A percentile compares a stretch with the other conserved stretches of the same genome.
Conservation (phyloP, 1,139 yeast genomes). For the Debaryomyces subglobosus region DNA sequence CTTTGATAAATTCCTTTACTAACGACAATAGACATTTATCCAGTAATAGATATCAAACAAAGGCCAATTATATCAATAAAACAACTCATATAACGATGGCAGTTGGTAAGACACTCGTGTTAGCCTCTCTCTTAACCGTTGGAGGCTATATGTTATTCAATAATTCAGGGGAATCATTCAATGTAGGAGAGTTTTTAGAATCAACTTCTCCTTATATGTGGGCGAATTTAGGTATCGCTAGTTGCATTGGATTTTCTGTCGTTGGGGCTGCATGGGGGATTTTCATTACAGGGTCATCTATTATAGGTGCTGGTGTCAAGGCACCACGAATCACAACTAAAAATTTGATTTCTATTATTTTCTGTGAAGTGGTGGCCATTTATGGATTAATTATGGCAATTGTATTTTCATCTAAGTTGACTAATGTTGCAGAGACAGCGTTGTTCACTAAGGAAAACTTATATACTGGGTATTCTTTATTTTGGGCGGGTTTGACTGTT, state of each 20-base stretch:
- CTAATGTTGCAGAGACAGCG: conserved; percentile 63
- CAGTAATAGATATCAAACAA: neutral
- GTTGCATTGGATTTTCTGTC: conserved; percentile 92
- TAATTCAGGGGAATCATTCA: conserved; percentile 88
- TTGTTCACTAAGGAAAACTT: conserved; percentile 81
- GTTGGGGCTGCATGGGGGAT: conserved; percentile 99
- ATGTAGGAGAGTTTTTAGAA: conserved; percentile 84
- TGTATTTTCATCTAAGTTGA: conserved; percentile 89
- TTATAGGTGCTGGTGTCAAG: conserved; percentile 97
- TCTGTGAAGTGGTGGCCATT: conserved; percentile 99
- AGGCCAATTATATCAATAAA: neutral
- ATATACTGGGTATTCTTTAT: conserved; percentile 90
- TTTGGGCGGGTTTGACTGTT: conserved; percentile 98
- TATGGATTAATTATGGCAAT: conserved; percentile 98
- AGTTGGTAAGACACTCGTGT: conserved; percentile 26
- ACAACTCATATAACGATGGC: conserved; percentile 17
- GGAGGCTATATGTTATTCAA: conserved; percentile 81
- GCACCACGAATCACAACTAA: conserved; percentile 97
- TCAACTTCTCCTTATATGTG: conserved; percentile 94
- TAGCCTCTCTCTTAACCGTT: conserved; percentile 37
- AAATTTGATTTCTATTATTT: conserved; percentile 92
- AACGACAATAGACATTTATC: neutral
- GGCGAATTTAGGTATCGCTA: conserved; percentile 91
- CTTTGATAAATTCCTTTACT: neutral
- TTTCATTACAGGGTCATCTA: conserved; percentile 91